These are phyloP conservation scores for Neopestalotiopsis sp. DNA, from an alignment of 2,329 filamentous ascomycete genomes.

Conservation along the genomic window DNA sequence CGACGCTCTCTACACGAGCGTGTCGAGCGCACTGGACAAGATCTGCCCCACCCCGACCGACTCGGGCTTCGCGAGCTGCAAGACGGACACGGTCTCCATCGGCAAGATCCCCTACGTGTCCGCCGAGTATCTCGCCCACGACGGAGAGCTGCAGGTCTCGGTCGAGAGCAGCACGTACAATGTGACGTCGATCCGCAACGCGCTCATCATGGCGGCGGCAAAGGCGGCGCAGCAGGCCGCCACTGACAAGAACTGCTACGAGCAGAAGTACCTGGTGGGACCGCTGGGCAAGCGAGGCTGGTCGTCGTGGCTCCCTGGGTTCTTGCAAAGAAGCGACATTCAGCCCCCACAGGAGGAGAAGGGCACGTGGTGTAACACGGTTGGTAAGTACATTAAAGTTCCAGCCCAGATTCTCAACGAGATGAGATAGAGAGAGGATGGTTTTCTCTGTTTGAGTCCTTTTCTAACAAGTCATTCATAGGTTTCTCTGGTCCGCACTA, in stretches of 20 bases:
- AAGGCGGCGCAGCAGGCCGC: slow-evolving; percentile 25
- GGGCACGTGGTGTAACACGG: slow-evolving; percentile 22
- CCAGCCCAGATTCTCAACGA: not conserved
- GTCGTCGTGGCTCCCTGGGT: not conserved
- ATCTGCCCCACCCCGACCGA: slow-evolving; percentile 20
- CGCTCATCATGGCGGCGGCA: slow-evolving; percentile 18
- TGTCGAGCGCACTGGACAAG: slow-evolving; percentile 20
- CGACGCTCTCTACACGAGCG: slow-evolving; percentile 19
- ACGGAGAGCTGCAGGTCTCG: slow-evolving; percentile 21
- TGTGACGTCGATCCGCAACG: slow-evolving; percentile 16
- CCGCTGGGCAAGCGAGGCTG: slow-evolving; percentile 20
- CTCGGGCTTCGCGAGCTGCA: slow-evolving; percentile 17
- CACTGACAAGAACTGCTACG: slow-evolving; percentile 36
- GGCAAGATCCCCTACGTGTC: slow-evolving; percentile 13
- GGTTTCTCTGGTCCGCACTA: slow-evolving; percentile 22
- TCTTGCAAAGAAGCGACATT: slow-evolving; percentile 1
- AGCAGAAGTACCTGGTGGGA: slow-evolving; percentile 27
- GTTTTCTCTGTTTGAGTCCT: not conserved
- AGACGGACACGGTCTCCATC: slow-evolving; percentile 19
- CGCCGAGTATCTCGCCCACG: slow-evolving; percentile 9
- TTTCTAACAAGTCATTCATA: not conserved
- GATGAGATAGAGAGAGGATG: not conserved
- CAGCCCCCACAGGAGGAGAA: slow-evolving; percentile 6
- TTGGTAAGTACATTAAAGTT: not conserved
- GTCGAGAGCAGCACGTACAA: slow-evolving; percentile 25